phyloP scores from a whole-genome alignment of 345 rosid species.

The Rhodomyrtus tomentosa region DNA sequence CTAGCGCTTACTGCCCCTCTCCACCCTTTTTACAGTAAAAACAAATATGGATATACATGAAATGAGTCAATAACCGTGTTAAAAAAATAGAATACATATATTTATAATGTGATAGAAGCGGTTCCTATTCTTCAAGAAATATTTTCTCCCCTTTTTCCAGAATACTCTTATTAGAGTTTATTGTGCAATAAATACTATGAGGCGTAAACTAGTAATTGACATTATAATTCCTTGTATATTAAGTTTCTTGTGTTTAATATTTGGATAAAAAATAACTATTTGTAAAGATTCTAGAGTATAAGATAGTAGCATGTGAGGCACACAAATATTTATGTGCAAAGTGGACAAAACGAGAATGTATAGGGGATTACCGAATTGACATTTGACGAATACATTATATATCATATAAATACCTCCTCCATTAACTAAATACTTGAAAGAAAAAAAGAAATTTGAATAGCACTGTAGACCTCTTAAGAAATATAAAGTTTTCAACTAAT shows the following conservation, averaged over 20 bases:
- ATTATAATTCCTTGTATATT: too few relatives aligned
- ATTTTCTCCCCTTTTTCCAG: background rate
- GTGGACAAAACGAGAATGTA: background rate
- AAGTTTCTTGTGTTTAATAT: background rate
- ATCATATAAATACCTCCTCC: background rate
- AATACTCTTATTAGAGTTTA: background rate
- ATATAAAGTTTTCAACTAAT: background rate
- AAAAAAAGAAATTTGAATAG: background rate
- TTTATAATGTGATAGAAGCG: background rate
- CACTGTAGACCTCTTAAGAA: background rate
- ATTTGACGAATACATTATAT: background rate
- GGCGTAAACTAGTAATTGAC: background rate
- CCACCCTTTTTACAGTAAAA: background rate
- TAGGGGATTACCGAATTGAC: background rate
- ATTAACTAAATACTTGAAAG: too few relatives aligned
- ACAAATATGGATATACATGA: background rate
- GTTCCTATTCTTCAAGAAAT: too few relatives aligned
- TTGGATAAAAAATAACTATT: too few relatives aligned
- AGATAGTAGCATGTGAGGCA: background rate
- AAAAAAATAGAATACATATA: too few relatives aligned
- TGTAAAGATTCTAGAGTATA: background rate
- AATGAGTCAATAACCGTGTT: background rate
- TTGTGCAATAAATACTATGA: too few relatives aligned
- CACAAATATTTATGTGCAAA: background rate
- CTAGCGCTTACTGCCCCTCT: too few relatives aligned